Evolutionary conservation across 352 stramenopile species (phyloP), one percentile per base, ranked within the genome.

Genomic region (Thraustotheca clavata): DNA sequence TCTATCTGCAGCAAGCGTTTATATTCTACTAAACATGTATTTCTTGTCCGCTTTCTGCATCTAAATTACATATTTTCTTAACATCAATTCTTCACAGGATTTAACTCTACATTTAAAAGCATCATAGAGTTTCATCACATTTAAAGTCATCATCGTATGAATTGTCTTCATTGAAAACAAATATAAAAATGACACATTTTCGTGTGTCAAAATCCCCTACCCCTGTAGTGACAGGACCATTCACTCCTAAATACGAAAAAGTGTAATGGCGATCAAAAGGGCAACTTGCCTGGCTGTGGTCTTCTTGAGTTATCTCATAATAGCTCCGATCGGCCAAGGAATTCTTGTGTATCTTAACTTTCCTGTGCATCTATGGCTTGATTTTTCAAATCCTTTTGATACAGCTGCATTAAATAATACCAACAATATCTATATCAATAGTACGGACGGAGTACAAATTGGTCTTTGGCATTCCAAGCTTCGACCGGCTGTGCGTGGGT

Each of bases 331-430:
- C n/a, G 55, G 55, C 14, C 55, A 63, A 63, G 55, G 55, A 1
- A 22, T 63, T 31, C 22, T 63, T 1, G 55, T 63, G 5, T 63
- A 52, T 41, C 34, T 63, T 6, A 63, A 63, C 55, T 60, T 29
- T n/a, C 14, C 35, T 6, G 33, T 32, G 26, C 40, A 35, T 24
- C 55, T 63, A 12, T 63, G 20, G 26, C 26, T 63, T 24, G 34
- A 49, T 29, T 63, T 63, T 63, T n/a, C 55, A 4, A 32, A 14
- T 9, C 33, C 55, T 29, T 6, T 29, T 29, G 14, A 26, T 34
- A 29, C 33, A 12, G 16, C n/a, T 43, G 49, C 31, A 16, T 31
- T 63, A 4, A 22, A 14, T 20, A 18, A 32, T 4, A 63, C 55
- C 18, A 31, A 38, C 34, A 63, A 63, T 31, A 12, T 50, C 26